Conservation (phyloP, 2,329 filamentous ascomycete species). For the Penicillium sp. region DNA sequence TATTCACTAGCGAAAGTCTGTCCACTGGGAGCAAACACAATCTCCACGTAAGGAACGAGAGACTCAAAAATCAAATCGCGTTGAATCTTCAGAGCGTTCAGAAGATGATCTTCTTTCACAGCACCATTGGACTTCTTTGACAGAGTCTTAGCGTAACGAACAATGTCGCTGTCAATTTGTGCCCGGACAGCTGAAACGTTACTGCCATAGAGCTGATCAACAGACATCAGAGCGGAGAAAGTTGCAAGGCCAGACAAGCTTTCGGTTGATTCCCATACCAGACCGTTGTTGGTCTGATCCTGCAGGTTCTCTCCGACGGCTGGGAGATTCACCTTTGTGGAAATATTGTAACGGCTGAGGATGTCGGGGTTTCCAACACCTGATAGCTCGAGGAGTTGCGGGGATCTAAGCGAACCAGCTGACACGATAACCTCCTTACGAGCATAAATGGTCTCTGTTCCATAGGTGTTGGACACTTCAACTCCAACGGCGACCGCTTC, state of each 20-base stretch:
- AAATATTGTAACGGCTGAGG: constrained; percentile 46
- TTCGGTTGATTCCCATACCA: constrained; percentile 23
- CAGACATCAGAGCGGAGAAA: constrained; percentile 21
- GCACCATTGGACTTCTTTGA: not conserved
- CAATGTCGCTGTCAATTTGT: not conserved
- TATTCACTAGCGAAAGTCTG: constrained; percentile 53
- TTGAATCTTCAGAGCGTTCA: constrained; percentile 12
- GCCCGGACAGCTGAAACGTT: not conserved
- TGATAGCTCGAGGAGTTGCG: constrained; percentile 62
- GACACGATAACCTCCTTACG: constrained; percentile 59
- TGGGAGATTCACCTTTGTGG: constrained; percentile 46
- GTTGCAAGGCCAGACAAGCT: not conserved
- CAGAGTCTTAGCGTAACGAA: not conserved
- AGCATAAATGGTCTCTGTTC: constrained; percentile 37
- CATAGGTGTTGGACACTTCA: constrained; percentile 38
- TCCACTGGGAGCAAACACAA: constrained; percentile 42
- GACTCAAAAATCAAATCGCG: constrained; percentile 29
- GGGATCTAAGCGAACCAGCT: constrained; percentile 60
- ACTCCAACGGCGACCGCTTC: constrained; percentile 38
- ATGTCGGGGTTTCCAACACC: constrained; percentile 57
- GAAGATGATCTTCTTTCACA: not conserved
- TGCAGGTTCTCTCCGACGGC: constrained; percentile 55
- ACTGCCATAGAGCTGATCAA: constrained; percentile 33
- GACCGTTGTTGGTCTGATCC: constrained; percentile 42
- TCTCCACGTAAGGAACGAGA: constrained; percentile 42